Base-by-base conservation (phyloP, 1,284 basidiomycete species). In the Ganoderma boninense region DNA sequence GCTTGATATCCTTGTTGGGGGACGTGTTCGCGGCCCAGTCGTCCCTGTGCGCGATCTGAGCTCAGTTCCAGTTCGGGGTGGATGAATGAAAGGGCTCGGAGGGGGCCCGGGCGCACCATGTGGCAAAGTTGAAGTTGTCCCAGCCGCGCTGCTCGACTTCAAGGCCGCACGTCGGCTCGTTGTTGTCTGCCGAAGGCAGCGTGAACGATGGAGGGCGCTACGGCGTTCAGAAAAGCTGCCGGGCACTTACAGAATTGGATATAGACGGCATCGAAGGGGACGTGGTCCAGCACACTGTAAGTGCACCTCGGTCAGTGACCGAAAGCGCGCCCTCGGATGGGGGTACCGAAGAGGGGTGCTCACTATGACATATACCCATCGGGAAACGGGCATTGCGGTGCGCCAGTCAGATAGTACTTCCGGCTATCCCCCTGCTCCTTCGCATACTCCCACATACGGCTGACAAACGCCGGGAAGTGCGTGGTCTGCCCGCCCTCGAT, bases 301-400 rank as follows among this genome's bases (percentile, higher is more conserved):
- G n/a, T n/a, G n/a, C n/a, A n/a, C n/a, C 6, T 10, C 20, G 56
- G 6, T 57, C 56, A 57, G 32, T 57, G 3, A 5, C 54, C 54
- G 23, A 57, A 26, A 11, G 16, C 16, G 29, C 6, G 10, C 38
- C 6, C 38, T 38, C 38, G 16, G 14, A 29, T 5, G 29, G 29
- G 4, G 32, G 18, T 8, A 56, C 5, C 16, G 35, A 38, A 38
- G 8, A 11, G n/a, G n/a, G 16, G 7, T 35, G 67, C 74, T 60
- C 54, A 78, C 78, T 71, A 76, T 38, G 88, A 88, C 3, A 91
- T 76, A 67, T 84, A 85, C 3, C 86, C 86, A 76, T 91, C 90
- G 0, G 90, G 90, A 80, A 82, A 91, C 4, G 87, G 87, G 78
- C 90, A 91, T 72, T 91, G 90, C n/a, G 90, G 90, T 3, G 90